phyloP scores from a whole-genome alignment of 176 grass and related monocot genomes.

The Areca catechu region DNA sequence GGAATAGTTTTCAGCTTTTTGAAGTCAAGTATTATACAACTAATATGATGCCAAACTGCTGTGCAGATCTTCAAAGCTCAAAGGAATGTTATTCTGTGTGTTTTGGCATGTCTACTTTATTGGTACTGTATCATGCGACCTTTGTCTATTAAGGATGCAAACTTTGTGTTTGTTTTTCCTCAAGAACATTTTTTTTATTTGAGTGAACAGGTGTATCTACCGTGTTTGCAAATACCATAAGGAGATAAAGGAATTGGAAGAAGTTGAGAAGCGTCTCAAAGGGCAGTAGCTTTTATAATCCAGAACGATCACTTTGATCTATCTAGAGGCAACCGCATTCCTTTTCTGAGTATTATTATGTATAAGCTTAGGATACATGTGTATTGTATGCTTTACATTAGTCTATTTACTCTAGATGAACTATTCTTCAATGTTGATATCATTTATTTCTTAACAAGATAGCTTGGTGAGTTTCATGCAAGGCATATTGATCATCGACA shows the following conservation, averaged over 20 bases:
- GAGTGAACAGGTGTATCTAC: slow-evolving; percentile 44
- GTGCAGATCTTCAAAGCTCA: slow-evolving; percentile 89
- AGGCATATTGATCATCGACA: too few relatives aligned
- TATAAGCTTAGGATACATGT: too few relatives aligned
- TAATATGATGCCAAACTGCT: too few relatives aligned
- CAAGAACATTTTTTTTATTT: slow-evolving; percentile 8
- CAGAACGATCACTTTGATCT: not conserved
- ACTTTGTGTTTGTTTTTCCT: slow-evolving; percentile 6
- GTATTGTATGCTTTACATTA: too few relatives aligned
- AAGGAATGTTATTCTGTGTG: slow-evolving; percentile 84
- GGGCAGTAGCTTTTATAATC: slow-evolving; percentile 38
- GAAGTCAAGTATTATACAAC: too few relatives aligned
- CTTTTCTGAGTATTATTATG: too few relatives aligned
- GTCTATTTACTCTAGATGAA: too few relatives aligned
- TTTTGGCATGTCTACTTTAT: slow-evolving; percentile 68
- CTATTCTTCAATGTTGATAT: too few relatives aligned
- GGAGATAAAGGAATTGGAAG: slow-evolving; percentile 72
- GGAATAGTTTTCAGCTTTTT: too few relatives aligned
- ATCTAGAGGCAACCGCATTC: too few relatives aligned
- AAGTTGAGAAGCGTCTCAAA: slow-evolving; percentile 66
- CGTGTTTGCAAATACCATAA: slow-evolving; percentile 73
- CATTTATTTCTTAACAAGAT: too few relatives aligned
- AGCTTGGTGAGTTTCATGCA: too few relatives aligned
- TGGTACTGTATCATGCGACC: slow-evolving; percentile 41
- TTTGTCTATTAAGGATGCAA: slow-evolving; percentile 14